Evolutionary conservation across 2,329 filamentous ascomycete species (phyloP), one percentile per base, ranked within the genome.

Genomic region (Diplodia sapinea): DNA sequence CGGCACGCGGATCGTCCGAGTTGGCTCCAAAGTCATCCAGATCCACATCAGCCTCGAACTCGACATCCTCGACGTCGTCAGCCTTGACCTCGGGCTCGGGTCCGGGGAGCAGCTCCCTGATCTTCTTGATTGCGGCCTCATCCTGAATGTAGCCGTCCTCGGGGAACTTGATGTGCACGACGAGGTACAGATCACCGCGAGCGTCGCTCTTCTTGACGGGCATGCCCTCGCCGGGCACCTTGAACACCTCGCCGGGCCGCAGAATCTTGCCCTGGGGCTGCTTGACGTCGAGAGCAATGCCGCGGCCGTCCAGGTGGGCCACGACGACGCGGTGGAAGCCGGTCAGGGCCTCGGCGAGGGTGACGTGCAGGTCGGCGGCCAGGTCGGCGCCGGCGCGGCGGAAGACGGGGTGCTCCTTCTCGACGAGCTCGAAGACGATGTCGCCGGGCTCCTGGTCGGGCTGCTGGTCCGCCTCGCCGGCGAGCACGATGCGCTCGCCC

Each of bases 391-490:
- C 94, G 50, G 92, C 89, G 51, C 95, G 89, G 70, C 90, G 88
- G 79, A 98, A 99, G 6, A 86, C 80, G 1, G 92, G 88, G 78
- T 99, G 94, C 1, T 89, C 86, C 72, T 91, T 88, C 80, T 99
- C 93, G 1, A 89, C 86, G 1, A 99, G 82, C 26, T 91, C 89
- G 82, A 99, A 98, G 72, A 98, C 86, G 73, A 99, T 94, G 75
- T 98, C 93, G 67, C 95, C 95, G 0, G 94, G 94, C 66, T 90
- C 91, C 77, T 94, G 91, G 74, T 94, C 92, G 0, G 94, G 94
- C 52, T 90, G 83, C 80, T 99, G 94, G 75, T 99, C 95, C 38
- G 94, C 95, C 80, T 99, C 95, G 69, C 94, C 94, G 76, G 96
- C 90, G 4, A 99, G 84, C 11, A 94, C 87, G 74, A 99, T 97